phyloP scores from a whole-genome alignment of 768 basidiomycete genomes.

The Boletus vinaceobasis region DNA sequence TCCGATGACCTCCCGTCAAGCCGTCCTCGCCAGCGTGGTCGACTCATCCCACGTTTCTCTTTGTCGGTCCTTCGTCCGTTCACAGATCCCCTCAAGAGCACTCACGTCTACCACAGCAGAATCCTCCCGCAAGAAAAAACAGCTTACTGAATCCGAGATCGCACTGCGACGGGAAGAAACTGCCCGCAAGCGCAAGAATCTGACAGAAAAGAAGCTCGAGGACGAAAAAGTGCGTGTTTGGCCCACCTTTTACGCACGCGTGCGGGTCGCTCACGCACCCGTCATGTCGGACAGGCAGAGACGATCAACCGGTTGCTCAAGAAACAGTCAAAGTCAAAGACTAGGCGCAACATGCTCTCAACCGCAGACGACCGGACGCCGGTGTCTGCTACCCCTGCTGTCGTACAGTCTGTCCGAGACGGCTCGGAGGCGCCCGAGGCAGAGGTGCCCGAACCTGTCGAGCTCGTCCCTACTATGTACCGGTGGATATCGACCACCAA shows the following conservation, averaged over 20 bases:
- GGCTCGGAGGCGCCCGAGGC: constrained; percentile 35
- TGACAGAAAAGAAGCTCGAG: constrained; percentile 26
- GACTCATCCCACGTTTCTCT: background rate
- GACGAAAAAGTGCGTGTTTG: constrained; percentile 47
- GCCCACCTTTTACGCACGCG: too few species aligned
- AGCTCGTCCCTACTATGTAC: constrained; percentile 53
- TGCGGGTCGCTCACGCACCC: background rate
- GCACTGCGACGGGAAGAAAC: constrained; percentile 77
- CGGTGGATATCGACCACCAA: constrained; percentile 68
- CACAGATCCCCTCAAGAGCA: too few species aligned
- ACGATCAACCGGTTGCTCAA: constrained; percentile 88
- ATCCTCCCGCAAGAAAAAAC: constrained; percentile 43
- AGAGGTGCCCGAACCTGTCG: constrained; percentile 40
- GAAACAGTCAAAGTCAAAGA: constrained; percentile 71
- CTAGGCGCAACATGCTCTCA: constrained; percentile 50
- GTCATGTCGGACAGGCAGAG: constrained; percentile 52
- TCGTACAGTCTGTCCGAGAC: constrained; percentile 26
- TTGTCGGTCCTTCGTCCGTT: background rate
- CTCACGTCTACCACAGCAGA: background rate
- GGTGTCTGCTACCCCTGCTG: constrained; percentile 27
- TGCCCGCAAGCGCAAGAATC: constrained; percentile 74
- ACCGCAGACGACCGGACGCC: constrained; percentile 47
- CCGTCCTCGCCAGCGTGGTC: background rate
- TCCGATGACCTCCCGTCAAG: constrained; percentile 1
- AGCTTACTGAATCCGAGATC: constrained; percentile 67